Evolutionary conservation across 805 yeast genomes (phyloP), one percentile per base, ranked within the genome.

Genomic region (Candida silvatica): DNA sequence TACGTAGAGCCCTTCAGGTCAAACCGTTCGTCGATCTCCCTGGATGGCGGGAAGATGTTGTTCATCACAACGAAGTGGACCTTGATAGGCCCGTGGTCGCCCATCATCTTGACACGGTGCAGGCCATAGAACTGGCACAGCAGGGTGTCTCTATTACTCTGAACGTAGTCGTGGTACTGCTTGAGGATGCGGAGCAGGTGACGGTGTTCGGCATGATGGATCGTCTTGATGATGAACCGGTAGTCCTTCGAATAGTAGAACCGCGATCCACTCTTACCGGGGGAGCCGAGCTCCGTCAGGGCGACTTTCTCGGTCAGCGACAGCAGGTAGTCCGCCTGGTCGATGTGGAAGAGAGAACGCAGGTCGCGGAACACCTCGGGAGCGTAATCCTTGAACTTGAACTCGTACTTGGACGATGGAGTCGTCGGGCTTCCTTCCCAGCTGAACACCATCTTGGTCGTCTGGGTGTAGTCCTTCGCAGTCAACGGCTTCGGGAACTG

Each of bases 1-100:
- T 82, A 69, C 0, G 94, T 74, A 0, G 96, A 86, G 1, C 99
- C 99, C 54, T 92, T 92, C 54, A 92, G 69, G 54, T 92, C 99
- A 58, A 75, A 92, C 28, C 87, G 83, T 28, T 71, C 62, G 54
- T 87, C 94, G 37, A 90, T 78, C 42, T 83, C 92, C 32, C 87
- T 67, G 50, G 84, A 85, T 5, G 97, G 94, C 0, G 99, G 97
- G 60, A 94, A 92, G 32, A 92, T 68, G 52, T 92, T 92, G 64
- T 92, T 92, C 98, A 92, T 92, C 23, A 92, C 96, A 36, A 92
- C 67, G 47, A 92, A 90, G 59, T 92, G 94, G 27, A 92, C 84
- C 53, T 84, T 88, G n/a, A 41, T 37, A 27, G 61, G 58, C 8
- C 61, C 61, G 6, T 49, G 47, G 28, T 70, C 72, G 4, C 71